Percentiles rank a stretch among this genome's conserved stretches.
Conservation (phyloP, 2,329 filamentous ascomycete species). For the Beauveria scarabaeidicola region DNA sequence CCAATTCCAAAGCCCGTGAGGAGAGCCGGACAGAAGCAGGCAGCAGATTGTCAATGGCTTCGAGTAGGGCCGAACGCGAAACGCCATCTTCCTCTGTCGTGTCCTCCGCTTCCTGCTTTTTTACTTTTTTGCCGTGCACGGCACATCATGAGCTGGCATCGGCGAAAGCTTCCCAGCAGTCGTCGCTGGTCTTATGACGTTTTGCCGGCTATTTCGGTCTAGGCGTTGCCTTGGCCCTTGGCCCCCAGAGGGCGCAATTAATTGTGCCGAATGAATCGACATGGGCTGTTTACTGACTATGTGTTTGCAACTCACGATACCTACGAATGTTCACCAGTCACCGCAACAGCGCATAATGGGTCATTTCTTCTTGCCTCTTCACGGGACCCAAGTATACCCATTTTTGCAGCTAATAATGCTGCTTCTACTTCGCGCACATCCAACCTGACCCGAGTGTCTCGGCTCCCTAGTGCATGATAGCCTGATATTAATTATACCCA, state of each 20-base stretch:
- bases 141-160: not conserved
- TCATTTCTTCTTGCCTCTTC: no score
- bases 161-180: not conserved
- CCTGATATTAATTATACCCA: no score
- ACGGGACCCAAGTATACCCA: no score
- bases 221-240: not conserved
- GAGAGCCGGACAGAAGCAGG: not conserved
- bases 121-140: not conserved
- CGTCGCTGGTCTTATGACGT: not conserved
- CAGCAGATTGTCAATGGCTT: not conserved
- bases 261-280: not conserved
- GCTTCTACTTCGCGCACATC: no score
- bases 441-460: no score
- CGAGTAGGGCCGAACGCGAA: conserved; percentile 7
- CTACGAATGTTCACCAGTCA: not conserved
- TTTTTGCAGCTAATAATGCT: no score
- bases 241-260: not conserved
- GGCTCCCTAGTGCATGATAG: no score
- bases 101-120: not conserved
- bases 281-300: not conserved
- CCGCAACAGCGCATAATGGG: no score
- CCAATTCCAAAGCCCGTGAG: not conserved
- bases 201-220: not conserved
- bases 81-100: not conserved
- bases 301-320: not conserved